Evolutionary conservation across 164 flowering plant genomes (phyloP).

Genomic region (Euptelea pleiosperma): DNA sequence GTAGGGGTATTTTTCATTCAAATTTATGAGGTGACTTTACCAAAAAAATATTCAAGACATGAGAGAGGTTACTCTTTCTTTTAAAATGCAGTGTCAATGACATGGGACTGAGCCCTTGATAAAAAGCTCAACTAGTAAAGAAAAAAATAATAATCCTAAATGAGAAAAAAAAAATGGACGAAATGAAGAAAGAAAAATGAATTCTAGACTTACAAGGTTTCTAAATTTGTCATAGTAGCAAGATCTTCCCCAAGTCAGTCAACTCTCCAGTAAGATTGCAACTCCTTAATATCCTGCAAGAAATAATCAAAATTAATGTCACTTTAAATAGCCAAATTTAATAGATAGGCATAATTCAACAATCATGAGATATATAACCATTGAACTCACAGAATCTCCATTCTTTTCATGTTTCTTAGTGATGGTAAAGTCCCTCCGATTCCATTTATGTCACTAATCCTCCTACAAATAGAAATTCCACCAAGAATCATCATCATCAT

Average conservation of each 20-base stretch:
- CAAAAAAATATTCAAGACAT: too few relatives aligned
- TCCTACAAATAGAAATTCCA: constrained; percentile 12
- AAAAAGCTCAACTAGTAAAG: too few relatives aligned
- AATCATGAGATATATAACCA: background rate
- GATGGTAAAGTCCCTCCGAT: constrained; percentile 15
- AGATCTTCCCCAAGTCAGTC: constrained; percentile 11
- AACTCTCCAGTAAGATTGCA: constrained; percentile 27
- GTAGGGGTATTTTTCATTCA: too few relatives aligned
- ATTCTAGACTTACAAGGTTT: constrained; percentile 12
- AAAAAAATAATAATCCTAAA: too few relatives aligned
- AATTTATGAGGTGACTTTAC: too few relatives aligned
- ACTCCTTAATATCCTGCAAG: constrained; percentile 18
- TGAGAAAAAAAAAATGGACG: too few relatives aligned
- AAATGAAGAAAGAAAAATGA: too few relatives aligned
- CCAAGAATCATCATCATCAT: background rate
- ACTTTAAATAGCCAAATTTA: background rate
- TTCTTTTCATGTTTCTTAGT: constrained; percentile 6
- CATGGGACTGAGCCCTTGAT: too few relatives aligned
- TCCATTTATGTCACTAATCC: constrained; percentile 18
- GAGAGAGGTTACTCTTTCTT: too few relatives aligned
- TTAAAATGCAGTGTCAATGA: too few relatives aligned
- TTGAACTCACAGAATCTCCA: constrained; percentile 19
- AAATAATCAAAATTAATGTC: background rate
- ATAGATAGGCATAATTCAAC: too few relatives aligned
- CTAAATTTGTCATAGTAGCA: background rate